Conservation (phyloP, 129 eudicot species). For the Saussurea involucrata region DNA sequence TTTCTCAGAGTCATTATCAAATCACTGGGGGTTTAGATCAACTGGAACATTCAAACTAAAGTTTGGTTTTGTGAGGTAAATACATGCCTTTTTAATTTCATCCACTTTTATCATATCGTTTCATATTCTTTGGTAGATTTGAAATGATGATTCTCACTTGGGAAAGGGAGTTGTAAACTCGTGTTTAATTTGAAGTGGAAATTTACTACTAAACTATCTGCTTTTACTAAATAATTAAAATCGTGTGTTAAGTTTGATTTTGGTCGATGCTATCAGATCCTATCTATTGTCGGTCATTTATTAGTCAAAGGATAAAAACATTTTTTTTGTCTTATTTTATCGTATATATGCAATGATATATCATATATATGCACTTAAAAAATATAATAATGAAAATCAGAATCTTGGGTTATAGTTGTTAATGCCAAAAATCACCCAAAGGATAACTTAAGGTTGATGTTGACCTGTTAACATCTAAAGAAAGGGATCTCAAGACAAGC, state of each 20-base stretch:
- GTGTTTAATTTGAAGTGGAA: slow-evolving; percentile 1
- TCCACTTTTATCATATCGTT: slow-evolving; percentile 24
- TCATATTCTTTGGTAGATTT: slow-evolving; percentile 23
- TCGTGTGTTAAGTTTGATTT: no score
- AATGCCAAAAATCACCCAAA: no score
- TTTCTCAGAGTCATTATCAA: no score
- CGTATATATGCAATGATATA: no score
- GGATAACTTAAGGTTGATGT: no score
- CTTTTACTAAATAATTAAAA: neutral
- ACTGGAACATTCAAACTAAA: slow-evolving; percentile 40
- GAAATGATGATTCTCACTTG: slow-evolving; percentile 31
- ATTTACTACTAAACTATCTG: neutral
- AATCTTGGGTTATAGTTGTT: no score
- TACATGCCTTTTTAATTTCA: slow-evolving; percentile 29
- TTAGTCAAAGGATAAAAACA: no score
- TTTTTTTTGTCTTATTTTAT: no score
- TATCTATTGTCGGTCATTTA: neutral
- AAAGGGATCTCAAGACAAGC: no score
- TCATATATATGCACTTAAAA: no score
- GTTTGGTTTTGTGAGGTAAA: slow-evolving; percentile 34
- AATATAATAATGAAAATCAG: no score
- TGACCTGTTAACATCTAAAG: no score
- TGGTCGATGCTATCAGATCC: neutral
- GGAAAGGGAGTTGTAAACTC: slow-evolving; percentile 15
- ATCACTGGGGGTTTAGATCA: slow-evolving; percentile 31